Evolutionary conservation across 768 basidiomycete genomes (phyloP).

Genomic region (Tulasnella calospora): DNA sequence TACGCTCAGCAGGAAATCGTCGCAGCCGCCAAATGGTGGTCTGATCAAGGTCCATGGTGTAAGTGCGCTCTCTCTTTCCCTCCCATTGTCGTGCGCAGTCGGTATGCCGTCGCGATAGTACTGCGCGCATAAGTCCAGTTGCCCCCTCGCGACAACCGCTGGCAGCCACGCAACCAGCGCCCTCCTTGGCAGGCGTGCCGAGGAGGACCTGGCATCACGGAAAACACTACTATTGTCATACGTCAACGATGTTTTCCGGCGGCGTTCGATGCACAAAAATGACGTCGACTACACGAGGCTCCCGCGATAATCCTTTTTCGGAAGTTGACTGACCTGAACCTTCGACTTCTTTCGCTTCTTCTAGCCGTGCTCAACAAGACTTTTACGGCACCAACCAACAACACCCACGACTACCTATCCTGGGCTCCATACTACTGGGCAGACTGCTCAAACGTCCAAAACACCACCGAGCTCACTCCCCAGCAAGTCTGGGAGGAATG

Average conservation of each 20-base stretch:
- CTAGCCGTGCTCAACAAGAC: constrained; percentile 28
- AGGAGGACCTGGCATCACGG: neutral
- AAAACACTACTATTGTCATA: neutral
- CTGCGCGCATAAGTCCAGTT: neutral
- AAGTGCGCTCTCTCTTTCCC: neutral
- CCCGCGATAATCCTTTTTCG: neutral
- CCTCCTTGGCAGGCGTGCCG: neutral
- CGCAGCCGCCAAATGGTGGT: constrained; percentile 19
- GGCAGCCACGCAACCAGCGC: neutral
- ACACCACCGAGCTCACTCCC: constrained; percentile 52
- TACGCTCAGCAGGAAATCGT: constrained; percentile 24
- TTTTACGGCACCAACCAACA: constrained; percentile 23
- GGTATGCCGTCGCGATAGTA: no score
- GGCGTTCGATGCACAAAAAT: neutral
- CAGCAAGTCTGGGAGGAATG: constrained; percentile 57
- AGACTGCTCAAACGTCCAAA: constrained; percentile 53
- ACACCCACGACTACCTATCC: constrained; percentile 30
- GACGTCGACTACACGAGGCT: neutral
- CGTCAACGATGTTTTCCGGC: neutral
- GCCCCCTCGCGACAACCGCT: neutral
- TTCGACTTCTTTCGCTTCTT: neutral
- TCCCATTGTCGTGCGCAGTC: constrained; percentile 3
- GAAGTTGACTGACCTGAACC: neutral
- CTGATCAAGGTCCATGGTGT: constrained; percentile 28
- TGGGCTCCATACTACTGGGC: constrained; percentile 46